Percentiles rank a stretch among this genome's conserved stretches.
These are phyloP conservation scores for Phaeosphaeria sp. DNA, from an alignment of 2,329 filamentous ascomycete species.

Conservation along the genomic window DNA sequence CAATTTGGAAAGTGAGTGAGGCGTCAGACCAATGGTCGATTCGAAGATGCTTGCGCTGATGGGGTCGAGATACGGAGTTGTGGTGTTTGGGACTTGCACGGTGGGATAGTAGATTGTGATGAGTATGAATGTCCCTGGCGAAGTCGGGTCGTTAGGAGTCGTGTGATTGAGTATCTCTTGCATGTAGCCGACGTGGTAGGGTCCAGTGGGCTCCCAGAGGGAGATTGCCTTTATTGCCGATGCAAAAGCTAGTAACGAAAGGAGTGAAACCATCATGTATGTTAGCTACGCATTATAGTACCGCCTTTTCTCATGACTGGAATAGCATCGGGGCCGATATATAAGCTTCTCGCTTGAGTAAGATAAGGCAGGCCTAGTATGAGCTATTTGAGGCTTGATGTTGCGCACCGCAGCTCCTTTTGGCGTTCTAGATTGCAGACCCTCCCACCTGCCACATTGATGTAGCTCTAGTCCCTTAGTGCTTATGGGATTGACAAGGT, in stretches of 20 bases:
- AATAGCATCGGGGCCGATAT: neutral
- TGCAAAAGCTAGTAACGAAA: neutral
- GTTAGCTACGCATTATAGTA: too few relatives aligned
- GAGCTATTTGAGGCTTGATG: neutral
- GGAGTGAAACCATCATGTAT: neutral
- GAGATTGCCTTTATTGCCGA: neutral
- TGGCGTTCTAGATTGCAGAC: neutral
- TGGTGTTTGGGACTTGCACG: constrained; percentile 11
- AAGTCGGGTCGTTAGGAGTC: constrained; percentile 27
- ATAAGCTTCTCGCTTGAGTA: neutral
- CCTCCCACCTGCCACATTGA: neutral
- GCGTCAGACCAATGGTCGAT: constrained; percentile 4
- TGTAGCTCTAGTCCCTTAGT: neutral
- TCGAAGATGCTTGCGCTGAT: constrained; percentile 23
- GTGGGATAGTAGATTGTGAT: constrained; percentile 35
- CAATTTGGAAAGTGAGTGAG: constrained; percentile 5
- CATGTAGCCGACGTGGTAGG: constrained; percentile 28
- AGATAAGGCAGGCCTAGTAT: neutral
- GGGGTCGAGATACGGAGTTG: constrained; percentile 27
- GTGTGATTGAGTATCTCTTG: constrained; percentile 34
- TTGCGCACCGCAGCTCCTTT: neutral
- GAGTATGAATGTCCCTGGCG: constrained; percentile 20
- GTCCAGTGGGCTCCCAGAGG: constrained; percentile 16
- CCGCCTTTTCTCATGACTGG: neutral
- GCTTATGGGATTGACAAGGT: neutral